Base-by-base conservation (phyloP, 768 basidiomycete genomes). In the Aureoboletus auriporus region DNA sequence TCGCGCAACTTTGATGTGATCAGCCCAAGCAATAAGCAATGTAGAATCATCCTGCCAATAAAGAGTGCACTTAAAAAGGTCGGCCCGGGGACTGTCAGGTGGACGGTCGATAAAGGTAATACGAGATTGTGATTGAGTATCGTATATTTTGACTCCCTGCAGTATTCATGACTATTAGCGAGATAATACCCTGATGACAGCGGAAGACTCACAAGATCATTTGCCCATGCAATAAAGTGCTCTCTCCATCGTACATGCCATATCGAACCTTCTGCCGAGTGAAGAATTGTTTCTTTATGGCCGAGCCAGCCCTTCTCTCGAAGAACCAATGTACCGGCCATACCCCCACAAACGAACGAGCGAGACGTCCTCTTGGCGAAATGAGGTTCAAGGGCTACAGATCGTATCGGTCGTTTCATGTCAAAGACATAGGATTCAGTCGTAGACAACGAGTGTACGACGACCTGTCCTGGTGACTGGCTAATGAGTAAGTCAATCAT, bases 231-330 rank as follows among this genome's bases (percentile, higher is more conserved):
- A 55, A 97, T 92, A 28, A 96, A 72, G 41, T 78, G 78, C 1
- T 83, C 85, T 59, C 82, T 74, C 96, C 96, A 98, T 49, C 86
- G 78, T 9, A 85, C 82, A 44, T 84, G 83, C 93, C 93, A 97
- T 44, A 99, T 90, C 0, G 96, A 91, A 10, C 95, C 96, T 69
- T 98, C 96, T 5, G 86, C 89, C 5, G 72, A 74, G 60, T 93
- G 86, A 16, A 96, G 64, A 6, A 85, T 66, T 0, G 85, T 89
- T 64, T 95, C 93, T 60, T 90, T 96, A 59, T 96, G 89, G 0
- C 95, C 93, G 1, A 97, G 69, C 94, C 96, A 97, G 6, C 93
- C 90, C 63, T 96, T 97, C 73, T 97, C 95, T 54, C 89, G 82
- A 57, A 96, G 59, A n/a, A 89, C 73, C 26, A 99, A 71, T 17